Percentiles rank a stretch among this genome's conserved stretches.
These are phyloP conservation scores for Candida nonsorbophila DNA, from an alignment of 805 yeast species.

Conservation along the genomic window DNA sequence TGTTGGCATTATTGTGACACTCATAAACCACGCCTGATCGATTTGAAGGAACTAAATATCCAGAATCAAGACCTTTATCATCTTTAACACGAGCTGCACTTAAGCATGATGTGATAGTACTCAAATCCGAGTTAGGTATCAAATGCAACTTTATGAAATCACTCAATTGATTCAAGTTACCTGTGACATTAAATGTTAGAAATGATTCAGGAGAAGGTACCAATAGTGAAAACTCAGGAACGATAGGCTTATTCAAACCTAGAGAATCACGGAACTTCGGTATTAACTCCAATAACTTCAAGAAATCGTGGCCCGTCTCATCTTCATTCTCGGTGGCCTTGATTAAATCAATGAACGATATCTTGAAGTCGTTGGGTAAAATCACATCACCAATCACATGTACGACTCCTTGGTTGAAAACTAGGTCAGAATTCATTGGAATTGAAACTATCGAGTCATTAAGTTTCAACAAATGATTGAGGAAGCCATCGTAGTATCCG, in stretches of 20 bases:
- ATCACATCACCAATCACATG: slow-evolving; percentile 58
- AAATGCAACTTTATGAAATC: slow-evolving; percentile 65
- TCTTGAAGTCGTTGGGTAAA: slow-evolving; percentile 51
- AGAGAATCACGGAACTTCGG: too few species aligned
- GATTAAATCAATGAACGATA: slow-evolving; percentile 54
- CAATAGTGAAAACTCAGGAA: slow-evolving; percentile 50
- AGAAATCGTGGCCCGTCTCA: too few species aligned
- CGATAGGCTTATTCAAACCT: too few species aligned
- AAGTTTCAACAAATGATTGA: slow-evolving; percentile 18
- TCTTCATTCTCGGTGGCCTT: slow-evolving; percentile 42
- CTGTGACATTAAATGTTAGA: slow-evolving; percentile 43
- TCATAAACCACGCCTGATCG: slow-evolving; percentile 33
- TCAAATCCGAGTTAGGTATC: slow-evolving; percentile 52
- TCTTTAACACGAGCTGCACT: slow-evolving; percentile 9
- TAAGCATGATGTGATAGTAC: slow-evolving; percentile 44
- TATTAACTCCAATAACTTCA: too few species aligned
- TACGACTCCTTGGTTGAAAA: slow-evolving; percentile 81
- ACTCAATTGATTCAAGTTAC: slow-evolving; percentile 37
- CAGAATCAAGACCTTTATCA: slow-evolving; percentile 14
- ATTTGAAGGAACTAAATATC: slow-evolving; percentile 42
- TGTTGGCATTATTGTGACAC: slow-evolving; percentile 7
- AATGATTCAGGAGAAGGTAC: slow-evolving; percentile 65
- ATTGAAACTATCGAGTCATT: slow-evolving; percentile 29
- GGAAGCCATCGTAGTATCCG: slow-evolving; percentile 12
- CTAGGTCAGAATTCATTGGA: slow-evolving; percentile 52